phyloP scores from a whole-genome alignment of 441 rosid genomes.

The Erodium moschatum region DNA sequence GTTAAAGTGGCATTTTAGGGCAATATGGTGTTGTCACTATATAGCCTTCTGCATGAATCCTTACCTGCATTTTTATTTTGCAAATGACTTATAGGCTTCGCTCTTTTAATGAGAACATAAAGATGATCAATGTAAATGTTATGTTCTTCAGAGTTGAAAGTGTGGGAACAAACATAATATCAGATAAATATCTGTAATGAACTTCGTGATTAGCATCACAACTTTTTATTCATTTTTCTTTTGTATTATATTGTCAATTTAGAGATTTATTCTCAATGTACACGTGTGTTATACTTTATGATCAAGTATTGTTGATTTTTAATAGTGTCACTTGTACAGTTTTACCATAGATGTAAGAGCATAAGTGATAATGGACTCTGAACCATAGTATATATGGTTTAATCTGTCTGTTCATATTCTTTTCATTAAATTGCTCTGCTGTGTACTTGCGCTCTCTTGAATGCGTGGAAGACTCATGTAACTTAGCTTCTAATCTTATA shows the following conservation, averaged over 20 bases:
- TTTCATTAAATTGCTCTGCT: background rate
- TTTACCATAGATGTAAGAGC: background rate
- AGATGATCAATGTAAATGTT: background rate
- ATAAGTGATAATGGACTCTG: background rate
- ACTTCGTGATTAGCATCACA: background rate
- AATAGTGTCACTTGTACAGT: background rate
- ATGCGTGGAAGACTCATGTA: background rate
- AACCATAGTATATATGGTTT: background rate
- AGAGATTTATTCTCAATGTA: background rate
- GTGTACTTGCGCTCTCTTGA: background rate
- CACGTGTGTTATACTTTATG: background rate
- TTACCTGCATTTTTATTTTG: background rate
- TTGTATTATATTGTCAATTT: background rate
- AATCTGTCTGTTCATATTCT: background rate
- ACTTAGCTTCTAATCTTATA: background rate
- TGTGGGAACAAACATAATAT: background rate
- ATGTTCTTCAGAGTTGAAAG: background rate
- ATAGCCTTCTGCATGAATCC: background rate
- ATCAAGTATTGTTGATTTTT: background rate
- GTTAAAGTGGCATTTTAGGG: background rate
- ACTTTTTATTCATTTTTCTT: background rate
- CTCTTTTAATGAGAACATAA: background rate
- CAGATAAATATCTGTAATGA: background rate
- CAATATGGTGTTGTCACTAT: background rate
- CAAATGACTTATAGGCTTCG: background rate